phyloP scores from a whole-genome alignment of 2,329 filamentous ascomycete genomes.

The Sphaerulina vaccinii region DNA sequence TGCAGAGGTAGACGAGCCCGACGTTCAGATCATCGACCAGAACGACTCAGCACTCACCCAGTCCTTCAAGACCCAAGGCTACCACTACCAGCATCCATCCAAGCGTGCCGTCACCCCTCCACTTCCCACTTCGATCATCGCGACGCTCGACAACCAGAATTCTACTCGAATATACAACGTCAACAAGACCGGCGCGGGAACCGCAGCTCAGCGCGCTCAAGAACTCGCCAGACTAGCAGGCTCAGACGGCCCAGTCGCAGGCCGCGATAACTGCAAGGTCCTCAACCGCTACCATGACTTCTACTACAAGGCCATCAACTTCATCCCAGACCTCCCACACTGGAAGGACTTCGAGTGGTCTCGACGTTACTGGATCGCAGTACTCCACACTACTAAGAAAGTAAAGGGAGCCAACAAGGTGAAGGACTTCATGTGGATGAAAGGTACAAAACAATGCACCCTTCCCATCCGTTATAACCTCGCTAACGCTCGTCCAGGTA shows the following conservation, averaged over 20 bases:
- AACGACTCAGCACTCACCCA: slow-evolving; percentile 10
- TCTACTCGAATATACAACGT: slow-evolving; percentile 8
- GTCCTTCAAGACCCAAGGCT: slow-evolving; percentile 8
- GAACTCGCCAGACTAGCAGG: slow-evolving; percentile 5
- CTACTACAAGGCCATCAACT: slow-evolving; percentile 24
- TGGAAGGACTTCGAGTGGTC: slow-evolving; percentile 11
- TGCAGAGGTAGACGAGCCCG: background rate
- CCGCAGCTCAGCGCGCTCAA: background rate
- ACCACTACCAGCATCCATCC: background rate
- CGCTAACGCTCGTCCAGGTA: background rate
- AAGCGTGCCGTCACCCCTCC: slow-evolving; percentile 13
- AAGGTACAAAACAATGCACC: slow-evolving; percentile 27
- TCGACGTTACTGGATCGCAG: slow-evolving; percentile 38
- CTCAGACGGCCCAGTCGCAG: slow-evolving; percentile 18
- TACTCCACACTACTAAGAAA: slow-evolving; percentile 26
- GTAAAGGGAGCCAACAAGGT: slow-evolving; percentile 8
- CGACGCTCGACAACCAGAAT: slow-evolving; percentile 5
- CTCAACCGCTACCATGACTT: slow-evolving; percentile 26
- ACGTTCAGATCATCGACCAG: slow-evolving; percentile 1
- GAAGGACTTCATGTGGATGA: slow-evolving; percentile 37
- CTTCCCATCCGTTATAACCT: background rate
- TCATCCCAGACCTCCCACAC: slow-evolving; percentile 26
- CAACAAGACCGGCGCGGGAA: slow-evolving; percentile 14
- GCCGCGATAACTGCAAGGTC: slow-evolving; percentile 22
- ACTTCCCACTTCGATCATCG: background rate